Percentiles rank a stretch among this genome's conserved stretches.
phyloP scores from a whole-genome alignment of 371 early-diverging fungal species.

The Parasitella parasitica region DNA sequence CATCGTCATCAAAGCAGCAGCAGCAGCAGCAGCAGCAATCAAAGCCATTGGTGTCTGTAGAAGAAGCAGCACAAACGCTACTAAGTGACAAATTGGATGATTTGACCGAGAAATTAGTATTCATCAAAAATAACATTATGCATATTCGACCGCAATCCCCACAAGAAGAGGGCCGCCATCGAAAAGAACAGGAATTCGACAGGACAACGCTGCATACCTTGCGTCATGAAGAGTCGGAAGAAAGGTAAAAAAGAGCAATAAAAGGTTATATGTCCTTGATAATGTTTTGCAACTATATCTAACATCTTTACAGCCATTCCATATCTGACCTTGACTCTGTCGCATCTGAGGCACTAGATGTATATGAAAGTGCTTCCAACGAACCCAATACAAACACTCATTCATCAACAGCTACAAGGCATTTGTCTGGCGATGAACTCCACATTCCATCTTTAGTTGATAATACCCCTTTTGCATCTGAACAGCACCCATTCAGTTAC shows the following conservation, averaged over 20 bases:
- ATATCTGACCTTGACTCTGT: slow-evolving; percentile 36
- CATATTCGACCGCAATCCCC: slow-evolving; percentile 15
- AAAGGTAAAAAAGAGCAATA: slow-evolving; percentile 13
- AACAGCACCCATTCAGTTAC: slow-evolving; percentile 42
- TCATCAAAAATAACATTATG: slow-evolving; percentile 39
- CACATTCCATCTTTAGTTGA: slow-evolving; percentile 23
- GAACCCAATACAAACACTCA: background rate
- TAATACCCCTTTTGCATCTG: slow-evolving; percentile 37
- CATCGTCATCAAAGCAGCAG: background rate
- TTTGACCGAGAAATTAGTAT: slow-evolving; percentile 36
- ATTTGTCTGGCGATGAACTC: slow-evolving; percentile 22
- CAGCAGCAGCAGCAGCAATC: background rate
- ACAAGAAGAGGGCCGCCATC: slow-evolving; percentile 3
- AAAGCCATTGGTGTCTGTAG: slow-evolving; percentile 10
- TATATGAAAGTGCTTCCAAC: slow-evolving; percentile 30
- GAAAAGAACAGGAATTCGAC: slow-evolving; percentile 6
- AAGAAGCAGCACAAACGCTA: slow-evolving; percentile 27
- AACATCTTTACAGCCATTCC: background rate
- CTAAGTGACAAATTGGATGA: slow-evolving; percentile 34
- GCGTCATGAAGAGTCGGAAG: slow-evolving; percentile 1
- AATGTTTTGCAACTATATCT: background rate
- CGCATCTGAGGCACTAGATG: slow-evolving; percentile 38
- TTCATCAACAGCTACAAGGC: slow-evolving; percentile 16
- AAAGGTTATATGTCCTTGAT: background rate
- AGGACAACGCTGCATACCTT: slow-evolving; percentile 25